Conservation (phyloP, 2,329 filamentous ascomycete species). For the Botrytis squamosa region DNA sequence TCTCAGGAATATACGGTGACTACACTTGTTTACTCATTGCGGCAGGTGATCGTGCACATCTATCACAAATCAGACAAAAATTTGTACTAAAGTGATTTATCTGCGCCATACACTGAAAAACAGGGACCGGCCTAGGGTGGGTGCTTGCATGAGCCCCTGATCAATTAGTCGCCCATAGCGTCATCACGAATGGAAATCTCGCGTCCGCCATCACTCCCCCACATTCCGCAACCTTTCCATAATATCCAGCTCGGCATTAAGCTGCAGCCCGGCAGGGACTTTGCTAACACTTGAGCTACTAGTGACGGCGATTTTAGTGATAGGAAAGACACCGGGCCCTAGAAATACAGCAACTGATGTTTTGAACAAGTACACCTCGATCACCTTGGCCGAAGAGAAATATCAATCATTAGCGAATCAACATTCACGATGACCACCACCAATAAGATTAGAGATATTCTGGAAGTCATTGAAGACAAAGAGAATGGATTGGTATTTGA, state of each 20-base stretch:
- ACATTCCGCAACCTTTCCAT: background rate
- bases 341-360: background rate
- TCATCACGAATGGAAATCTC: background rate
- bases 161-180: background rate
- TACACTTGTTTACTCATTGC: background rate
- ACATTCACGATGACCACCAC: background rate
- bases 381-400: background rate
- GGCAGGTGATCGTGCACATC: background rate
- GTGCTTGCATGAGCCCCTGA: background rate
- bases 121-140: too few relatives aligned
- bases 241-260: background rate
- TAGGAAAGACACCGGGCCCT: background rate
- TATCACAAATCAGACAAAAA: background rate
- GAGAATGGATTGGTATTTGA: slow-evolving; percentile 24
- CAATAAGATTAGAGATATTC: slow-evolving; percentile 24
- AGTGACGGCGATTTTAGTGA: background rate
- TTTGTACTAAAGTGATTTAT: background rate
- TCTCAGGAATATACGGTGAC: background rate
- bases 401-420: background rate
- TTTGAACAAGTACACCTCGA: background rate
- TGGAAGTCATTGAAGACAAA: slow-evolving; percentile 26
- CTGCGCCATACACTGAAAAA: background rate
- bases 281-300: background rate
- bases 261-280: background rate
- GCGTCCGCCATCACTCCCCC: background rate